Evolutionary conservation across 2,329 filamentous ascomycete genomes (phyloP).

Genomic region (Hysterium pulicare): DNA sequence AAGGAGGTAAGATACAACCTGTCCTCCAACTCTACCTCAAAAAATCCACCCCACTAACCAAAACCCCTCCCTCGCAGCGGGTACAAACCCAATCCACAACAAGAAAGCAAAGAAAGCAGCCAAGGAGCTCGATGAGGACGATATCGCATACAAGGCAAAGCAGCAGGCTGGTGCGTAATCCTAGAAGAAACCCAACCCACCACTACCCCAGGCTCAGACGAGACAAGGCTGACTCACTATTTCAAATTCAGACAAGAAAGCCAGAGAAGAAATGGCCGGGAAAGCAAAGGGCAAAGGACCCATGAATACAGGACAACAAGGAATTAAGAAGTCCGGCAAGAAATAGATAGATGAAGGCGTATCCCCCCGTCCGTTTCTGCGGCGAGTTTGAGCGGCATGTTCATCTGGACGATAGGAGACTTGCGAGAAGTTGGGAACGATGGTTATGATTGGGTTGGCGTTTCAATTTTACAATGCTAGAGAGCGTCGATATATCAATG

Average conservation of each 20-base stretch:
- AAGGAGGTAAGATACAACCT: slow-evolving; percentile 40
- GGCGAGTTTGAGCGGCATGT: too few relatives aligned
- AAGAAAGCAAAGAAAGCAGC: slow-evolving; percentile 78
- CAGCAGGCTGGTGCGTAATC: slow-evolving; percentile 41
- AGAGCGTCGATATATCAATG: too few relatives aligned
- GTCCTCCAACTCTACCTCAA: slow-evolving; percentile 3
- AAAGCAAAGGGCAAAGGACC: slow-evolving; percentile 87
- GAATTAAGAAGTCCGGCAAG: slow-evolving; percentile 98
- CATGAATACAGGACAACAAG: slow-evolving; percentile 76
- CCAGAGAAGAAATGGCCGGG: slow-evolving; percentile 62
- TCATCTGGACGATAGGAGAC: too few relatives aligned
- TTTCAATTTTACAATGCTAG: too few relatives aligned
- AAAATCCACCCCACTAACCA: not conserved
- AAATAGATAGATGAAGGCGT: slow-evolving; percentile 64
- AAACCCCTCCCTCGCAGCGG: slow-evolving; percentile 31
- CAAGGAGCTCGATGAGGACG: slow-evolving; percentile 83
- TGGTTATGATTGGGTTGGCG: too few relatives aligned
- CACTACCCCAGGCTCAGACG: too few relatives aligned
- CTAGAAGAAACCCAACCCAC: too few relatives aligned
- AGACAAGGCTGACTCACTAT: too few relatives aligned
- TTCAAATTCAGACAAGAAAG: slow-evolving; percentile 55
- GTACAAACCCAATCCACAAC: slow-evolving; percentile 55
- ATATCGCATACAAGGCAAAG: slow-evolving; percentile 78
- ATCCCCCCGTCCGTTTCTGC: too few relatives aligned
- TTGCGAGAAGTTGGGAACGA: too few relatives aligned